Evolutionary conservation across 768 basidiomycete genomes (phyloP), one percentile per base, ranked within the genome.

Genomic region (Russula ochroleuca): DNA sequence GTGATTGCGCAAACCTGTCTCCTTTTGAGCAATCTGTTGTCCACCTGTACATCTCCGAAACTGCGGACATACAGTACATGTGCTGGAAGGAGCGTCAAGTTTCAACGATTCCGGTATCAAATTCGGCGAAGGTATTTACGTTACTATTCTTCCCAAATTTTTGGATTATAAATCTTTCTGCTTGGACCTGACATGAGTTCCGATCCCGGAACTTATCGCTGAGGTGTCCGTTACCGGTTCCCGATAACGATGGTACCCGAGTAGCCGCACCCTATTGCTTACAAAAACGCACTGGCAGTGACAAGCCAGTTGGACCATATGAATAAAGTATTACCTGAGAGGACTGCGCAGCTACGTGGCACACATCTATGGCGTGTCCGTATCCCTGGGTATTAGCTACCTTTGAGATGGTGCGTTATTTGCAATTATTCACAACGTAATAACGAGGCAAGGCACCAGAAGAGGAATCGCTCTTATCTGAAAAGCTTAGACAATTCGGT

Each of bases 61-160:
- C 52, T 41, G 40, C 41, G 23, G 31, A 31, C 33, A n/a, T 51
- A 58, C 23, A 45, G 19, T 8, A 51, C n/a, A 17, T 43, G 56
- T 40, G 48, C 25, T 43, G 5, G 21, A 38, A 49, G 23, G 47
- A 25, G 48, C 47, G 40, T 43, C 59, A 59, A 52, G 31, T n/a
- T 19, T 17, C 15, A 21, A 15, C 21, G 33, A 49, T 37, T 19
- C n/a, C 38, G 13, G 28, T 59, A 60, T 60, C 41, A 21, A 41
- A 59, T 51, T 51, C 38, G 38, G 28, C 47, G 21, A 56, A 33
- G 40, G n/a, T 25, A 5, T 49, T 62, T 50, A 50, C 61, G 38
- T 62, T 6, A n/a, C 11, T 10, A 23, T 37, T 43, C 21, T 61
- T 43, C 31, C 15, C 52, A 11, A 37, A n/a, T n/a, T 41, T 33